Evolutionary conservation across 257 asterid genomes (phyloP), one percentile per base, ranked within the genome.

Genomic region (Solanum stenotomum): DNA sequence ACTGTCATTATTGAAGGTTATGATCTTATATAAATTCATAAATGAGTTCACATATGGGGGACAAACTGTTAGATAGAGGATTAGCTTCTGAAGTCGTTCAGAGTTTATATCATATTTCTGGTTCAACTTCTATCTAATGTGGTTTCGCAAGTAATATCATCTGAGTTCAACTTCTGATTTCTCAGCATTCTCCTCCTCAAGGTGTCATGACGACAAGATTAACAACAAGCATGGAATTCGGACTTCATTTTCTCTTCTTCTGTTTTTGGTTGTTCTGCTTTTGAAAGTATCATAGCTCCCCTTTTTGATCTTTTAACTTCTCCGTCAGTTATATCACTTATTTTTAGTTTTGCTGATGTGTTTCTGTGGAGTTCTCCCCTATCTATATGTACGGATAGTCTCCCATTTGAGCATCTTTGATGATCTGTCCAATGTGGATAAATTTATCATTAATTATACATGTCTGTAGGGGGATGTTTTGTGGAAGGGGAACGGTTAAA

Each of bases 401-500:
- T 77, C 46, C 4, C 35, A 40, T 77, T 46, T 44, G 67, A 16
- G 18, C 34, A 4, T 81, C 56, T 77, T 42, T 25, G 11, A 44
- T 46, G 27, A 27, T 81, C 27, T 81, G 18, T 29, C 33, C 85
- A 81, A 44, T 9, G 25, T 81, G 68, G 27, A 81, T 81, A 29
- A 44, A 27, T 10, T 15, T 46, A 46, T 81, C 68, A 46, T 6
- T 56, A 56, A 56, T 56, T 68, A 44, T 74, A 20, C 86, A 25
- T 67, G 25, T 90, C 34, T 88, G 72, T 82, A 97, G 98, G 99
- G 89, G 99, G 99, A 84, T 96, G 99, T 90, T 97, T 96, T 74
- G 99, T 97, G 23, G 99, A 97, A 92, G 99, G 99, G 81, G 95
- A 85, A 2, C 92, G 94, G 95, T 92, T 96, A 89, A 92, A 93